Base-by-base conservation (phyloP, 1,284 basidiomycete genomes). In the Xerocomus amazonicus region DNA sequence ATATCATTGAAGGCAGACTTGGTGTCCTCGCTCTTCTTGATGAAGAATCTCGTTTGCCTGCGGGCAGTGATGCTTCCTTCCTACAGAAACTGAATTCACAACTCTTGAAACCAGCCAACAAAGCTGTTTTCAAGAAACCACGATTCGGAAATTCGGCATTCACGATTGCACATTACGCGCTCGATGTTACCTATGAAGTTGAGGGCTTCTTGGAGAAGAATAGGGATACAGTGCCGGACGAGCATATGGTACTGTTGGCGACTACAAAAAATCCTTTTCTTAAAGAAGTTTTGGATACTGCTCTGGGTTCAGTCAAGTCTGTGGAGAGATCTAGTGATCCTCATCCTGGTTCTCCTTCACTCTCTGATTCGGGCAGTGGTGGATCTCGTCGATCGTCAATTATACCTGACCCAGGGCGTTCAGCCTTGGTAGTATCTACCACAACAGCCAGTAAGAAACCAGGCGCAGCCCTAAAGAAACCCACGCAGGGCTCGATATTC, bases 181-280 rank as follows among this genome's bases (percentile, higher is more conserved):
- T 95, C 59, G 95, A 99, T 68, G 97, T 99, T 52, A 97, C 94
- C 1, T 99, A 99, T 70, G 95, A 98, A 65, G 93, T 90, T 7
- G 96, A 98, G 55, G 95, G 97, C 14, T 99, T 99, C 72, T 77
- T 99, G 67, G 97, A 99, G 72, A 99, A 99, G 78, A 99, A 99
- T 67, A 79, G 95, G 47, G 97, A 99, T 70, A 97, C 97, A 2
- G 97, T 99, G 2, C 97, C 97, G 0, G 97, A 99, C 62, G 97
- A 99, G 66, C 96, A 97, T 50, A 90, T 99, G 78, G 74, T 82
- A 7, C 76, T 99, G 10, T 79, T 99, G 31, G 84, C 87, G 48
- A 73, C 77, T 17, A 95, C 95, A 10, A 90, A 88, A 67, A 99
- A 98, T 64, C 72, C 83, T 1, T 98, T 99, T 79, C 74, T 99